Evolutionary conservation across 2,329 filamentous ascomycete genomes (phyloP), one percentile per base, ranked within the genome.

Genomic region (Paracoccidioides lutzii): DNA sequence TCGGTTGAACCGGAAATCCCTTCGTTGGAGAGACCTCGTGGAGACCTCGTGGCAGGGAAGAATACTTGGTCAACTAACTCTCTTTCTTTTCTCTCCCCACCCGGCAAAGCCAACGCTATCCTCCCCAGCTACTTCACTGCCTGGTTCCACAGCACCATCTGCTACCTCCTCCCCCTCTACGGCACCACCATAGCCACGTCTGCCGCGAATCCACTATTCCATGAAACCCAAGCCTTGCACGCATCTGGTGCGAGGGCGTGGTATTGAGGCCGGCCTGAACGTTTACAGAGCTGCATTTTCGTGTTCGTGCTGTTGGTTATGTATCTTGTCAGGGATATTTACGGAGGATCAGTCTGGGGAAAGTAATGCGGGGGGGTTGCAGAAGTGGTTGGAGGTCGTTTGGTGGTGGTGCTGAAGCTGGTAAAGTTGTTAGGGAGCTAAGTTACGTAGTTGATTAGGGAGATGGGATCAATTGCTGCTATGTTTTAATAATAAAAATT

Each of bases 51-150:
- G 22, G 22, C 22, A 22, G 22, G 22, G 22, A 22, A 22, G 22
- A 22, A 22, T 22, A 22, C 22, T 22, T 22, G 22, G 22, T 22
- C 62, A 59, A 51, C 56, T 63, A 32, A 54, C 58, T n/a, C 49
- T 55, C 28, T 65, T 65, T 57, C 57, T 60, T 43, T 57, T 59
- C 37, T 59, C 59, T 45, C 51, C 32, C 54, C 60, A 48, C 59
- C 58, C 38, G 38, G 54, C 35, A 56, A 60, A 42, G 58, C 61
- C 30, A 58, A 65, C 50, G 58, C 63, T 12, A 58, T 76, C 12
- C 66, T 76, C 4, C 75, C 76, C 0, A 59, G 65, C 3, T 78
- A 75, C 66, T 78, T 75, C 62, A 60, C 61, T 3, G 57, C 60
- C 41, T 73, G 76, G 59, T 76, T 78, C 67, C 59, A 53, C n/a